Base-by-base conservation (phyloP, 1,284 basidiomycete species). In the Malassezia obtusa region DNA sequence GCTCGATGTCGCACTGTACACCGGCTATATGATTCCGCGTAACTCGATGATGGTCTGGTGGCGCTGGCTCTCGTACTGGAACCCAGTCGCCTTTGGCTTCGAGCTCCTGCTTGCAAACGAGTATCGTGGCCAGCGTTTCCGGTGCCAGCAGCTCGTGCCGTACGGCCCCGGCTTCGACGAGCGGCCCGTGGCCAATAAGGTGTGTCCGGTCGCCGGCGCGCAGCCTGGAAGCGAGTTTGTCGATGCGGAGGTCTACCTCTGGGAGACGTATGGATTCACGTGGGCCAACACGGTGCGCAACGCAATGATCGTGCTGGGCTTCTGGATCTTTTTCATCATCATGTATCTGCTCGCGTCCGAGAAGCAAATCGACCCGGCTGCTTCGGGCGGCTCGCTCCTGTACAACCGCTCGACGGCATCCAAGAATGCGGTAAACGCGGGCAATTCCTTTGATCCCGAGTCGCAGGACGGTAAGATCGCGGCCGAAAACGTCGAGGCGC, bases 1-100 rank as follows among this genome's bases (percentile, higher is more conserved):
- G 21, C 71, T 80, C 80, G 39, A 84, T 80, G 73, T 83, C 81
- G 79, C 78, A 36, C 70, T 81, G 38, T 79, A 80, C 64, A 80
- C 80, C 14, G 85, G 85, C 2, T 87, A 86, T 69, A 82, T 84
- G 53, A 81, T 86, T 58, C 84, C 84, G 1, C 79, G 65, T 19
- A 36, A 52, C 4, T 62, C 63, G 1, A 68, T 70, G 67, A 57
- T 57, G 11, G 36, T 54, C 8, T 70, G 67, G 67, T 67, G 62
- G 62, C 57, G 57, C 19, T 70, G 67, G 67, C 62, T 70, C 11
- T 54, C 49, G 8, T 70, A 68, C 57, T 60, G 58, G 57, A 68
- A 70, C 40, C 67, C 67, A 1, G 52, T 70, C 21, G 57, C 61
- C 0, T 70, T 62, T 36, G 63, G 55, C 15, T 70, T 70, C 51